phyloP scores from a whole-genome alignment of 495 filamentous ascomycete species.

The Aspergillus nanangensis region DNA sequence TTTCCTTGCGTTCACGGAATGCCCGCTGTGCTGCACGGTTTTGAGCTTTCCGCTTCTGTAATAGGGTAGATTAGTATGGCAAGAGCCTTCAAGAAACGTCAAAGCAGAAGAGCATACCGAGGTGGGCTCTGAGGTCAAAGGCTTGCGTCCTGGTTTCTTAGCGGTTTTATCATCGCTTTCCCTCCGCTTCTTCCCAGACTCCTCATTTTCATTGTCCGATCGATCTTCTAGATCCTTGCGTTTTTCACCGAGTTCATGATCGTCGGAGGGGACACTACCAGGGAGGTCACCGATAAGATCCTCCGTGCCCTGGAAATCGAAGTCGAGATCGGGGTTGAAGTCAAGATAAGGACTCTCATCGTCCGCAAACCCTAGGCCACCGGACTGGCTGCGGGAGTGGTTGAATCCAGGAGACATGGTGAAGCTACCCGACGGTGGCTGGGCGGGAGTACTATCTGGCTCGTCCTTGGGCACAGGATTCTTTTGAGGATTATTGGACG shows the following conservation, averaged over 20 bases:
- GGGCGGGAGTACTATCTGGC: conserved; percentile 27
- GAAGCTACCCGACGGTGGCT: conserved; percentile 27
- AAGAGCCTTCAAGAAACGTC: background rate
- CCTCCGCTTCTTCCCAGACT: conserved; percentile 69
- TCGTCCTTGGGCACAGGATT: conserved; percentile 27
- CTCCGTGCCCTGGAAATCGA: conserved; percentile 54
- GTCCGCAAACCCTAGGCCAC: conserved; percentile 43
- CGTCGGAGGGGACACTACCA: conserved; percentile 46
- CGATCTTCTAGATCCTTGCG: conserved; percentile 78
- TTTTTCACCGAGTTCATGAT: conserved; percentile 53
- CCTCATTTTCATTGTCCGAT: conserved; percentile 64
- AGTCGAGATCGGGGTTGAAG: conserved; percentile 71
- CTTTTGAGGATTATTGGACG: conserved; percentile 59
- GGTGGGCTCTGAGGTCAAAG: conserved; percentile 89
- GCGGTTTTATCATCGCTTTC: conserved; percentile 72
- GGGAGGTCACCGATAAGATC: conserved; percentile 78
- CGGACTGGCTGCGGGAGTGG: conserved; percentile 40
- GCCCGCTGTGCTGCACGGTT: conserved; percentile 95
- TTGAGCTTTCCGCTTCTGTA: conserved; percentile 95
- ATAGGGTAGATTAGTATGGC: conserved; percentile 36
- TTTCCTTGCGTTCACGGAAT: conserved; percentile 97
- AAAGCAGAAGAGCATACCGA: conserved; percentile 60
- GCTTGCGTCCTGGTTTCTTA: conserved; percentile 97
- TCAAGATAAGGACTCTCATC: conserved; percentile 82
- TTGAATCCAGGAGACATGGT: conserved; percentile 51